These are phyloP conservation scores for Parastagonospora avenae DNA, from an alignment of 2,329 filamentous ascomycete species.

Conservation along the genomic window DNA sequence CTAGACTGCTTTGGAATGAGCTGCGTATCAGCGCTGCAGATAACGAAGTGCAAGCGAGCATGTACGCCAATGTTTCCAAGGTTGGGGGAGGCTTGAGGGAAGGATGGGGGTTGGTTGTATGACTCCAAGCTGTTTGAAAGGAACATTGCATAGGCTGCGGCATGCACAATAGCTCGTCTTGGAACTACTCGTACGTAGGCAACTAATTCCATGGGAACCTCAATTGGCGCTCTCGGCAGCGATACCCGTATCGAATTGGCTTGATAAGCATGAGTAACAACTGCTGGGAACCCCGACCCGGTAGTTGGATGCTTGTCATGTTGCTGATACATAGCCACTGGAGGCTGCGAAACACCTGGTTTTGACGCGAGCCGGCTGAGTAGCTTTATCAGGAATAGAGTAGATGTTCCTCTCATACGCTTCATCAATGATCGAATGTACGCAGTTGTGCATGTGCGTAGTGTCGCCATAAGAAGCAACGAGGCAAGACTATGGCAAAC, in stretches of 20 bases:
- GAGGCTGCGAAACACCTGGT: too few relatives aligned
- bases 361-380: neutral
- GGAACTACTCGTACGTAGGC: too few relatives aligned
- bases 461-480: neutral
- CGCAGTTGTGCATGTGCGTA: neutral
- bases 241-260: neutral
- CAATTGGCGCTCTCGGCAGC: neutral
- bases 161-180: neutral
- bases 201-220: too few relatives aligned
- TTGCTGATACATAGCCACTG: too few relatives aligned
- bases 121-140: neutral
- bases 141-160: neutral
- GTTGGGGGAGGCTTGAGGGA: conserved; percentile 16
- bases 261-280: neutral
- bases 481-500: conserved; percentile 4
- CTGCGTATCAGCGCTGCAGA: conserved; percentile 20
- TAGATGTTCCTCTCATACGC: neutral
- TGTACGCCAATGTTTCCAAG: conserved; percentile 25
- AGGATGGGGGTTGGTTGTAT: conserved; percentile 15
- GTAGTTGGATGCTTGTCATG: too few relatives aligned
- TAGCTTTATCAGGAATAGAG: neutral
- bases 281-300: too few relatives aligned
- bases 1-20: conserved; percentile 12
- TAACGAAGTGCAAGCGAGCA: conserved; percentile 24
- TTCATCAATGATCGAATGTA: neutral